Conservation (phyloP, 2,329 filamentous ascomycete genomes). For the Colletotrichum lindemuthianum region DNA sequence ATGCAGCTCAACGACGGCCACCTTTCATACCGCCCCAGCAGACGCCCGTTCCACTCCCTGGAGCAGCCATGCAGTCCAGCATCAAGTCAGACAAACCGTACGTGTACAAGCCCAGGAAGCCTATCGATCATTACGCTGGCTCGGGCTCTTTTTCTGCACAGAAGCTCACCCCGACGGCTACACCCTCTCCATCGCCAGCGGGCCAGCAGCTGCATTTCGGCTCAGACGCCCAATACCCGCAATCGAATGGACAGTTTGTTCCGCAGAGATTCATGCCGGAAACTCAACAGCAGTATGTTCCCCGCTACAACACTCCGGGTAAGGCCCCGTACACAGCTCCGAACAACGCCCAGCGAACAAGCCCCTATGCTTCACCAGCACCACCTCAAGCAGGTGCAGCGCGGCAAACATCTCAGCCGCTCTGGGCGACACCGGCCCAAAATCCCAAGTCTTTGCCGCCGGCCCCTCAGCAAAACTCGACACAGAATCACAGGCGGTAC, state of each 20-base stretch:
- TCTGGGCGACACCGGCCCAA: constrained; percentile 22
- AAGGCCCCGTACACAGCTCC: constrained; percentile 5
- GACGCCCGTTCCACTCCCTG: constrained; percentile 13
- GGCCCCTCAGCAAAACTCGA: constrained; percentile 6
- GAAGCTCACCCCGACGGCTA: constrained; percentile 46
- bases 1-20: constrained; percentile 37
- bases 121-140: constrained; percentile 41
- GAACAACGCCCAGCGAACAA: constrained; percentile 11
- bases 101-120: constrained; percentile 61
- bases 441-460: constrained; percentile 1
- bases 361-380: constrained; percentile 23
- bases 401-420: constrained; percentile 15
- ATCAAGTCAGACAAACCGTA: constrained; percentile 59
- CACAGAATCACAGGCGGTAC: constrained; percentile 35
- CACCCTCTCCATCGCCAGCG: constrained; percentile 40
- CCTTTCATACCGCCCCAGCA: constrained; percentile 30
- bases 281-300: constrained; percentile 8
- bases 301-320: background rate
- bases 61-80: constrained; percentile 10
- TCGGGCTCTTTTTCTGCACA: constrained; percentile 46
- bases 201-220: constrained; percentile 43
- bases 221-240: constrained; percentile 43
- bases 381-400: constrained; percentile 10
- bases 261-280: constrained; percentile 41
- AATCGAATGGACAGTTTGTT: constrained; percentile 34